Evolutionary conservation across 257 asterid species (phyloP).

Genomic region (Solanum commersonii): DNA sequence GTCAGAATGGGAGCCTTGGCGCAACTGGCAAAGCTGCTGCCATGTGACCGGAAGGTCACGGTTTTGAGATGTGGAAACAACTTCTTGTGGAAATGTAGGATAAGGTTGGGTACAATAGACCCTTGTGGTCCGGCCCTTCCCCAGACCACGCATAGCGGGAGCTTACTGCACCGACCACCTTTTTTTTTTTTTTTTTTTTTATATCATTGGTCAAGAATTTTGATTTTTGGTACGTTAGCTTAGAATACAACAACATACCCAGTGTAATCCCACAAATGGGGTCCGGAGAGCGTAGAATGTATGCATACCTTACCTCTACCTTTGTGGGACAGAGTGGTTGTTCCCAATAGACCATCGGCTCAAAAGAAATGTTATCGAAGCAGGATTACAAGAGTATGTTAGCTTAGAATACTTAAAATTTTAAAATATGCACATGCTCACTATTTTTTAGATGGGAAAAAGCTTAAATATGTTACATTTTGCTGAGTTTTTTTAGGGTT

Average conservation of each 20-base stretch:
- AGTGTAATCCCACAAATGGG: background rate
- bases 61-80: background rate
- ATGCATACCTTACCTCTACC: background rate
- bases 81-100: background rate
- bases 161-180: background rate
- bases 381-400: background rate
- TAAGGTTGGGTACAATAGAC: background rate
- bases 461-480: background rate
- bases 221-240: background rate
- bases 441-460: background rate
- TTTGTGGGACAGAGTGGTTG: background rate
- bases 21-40: background rate
- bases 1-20: background rate
- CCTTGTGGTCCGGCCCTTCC: background rate
- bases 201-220: background rate
- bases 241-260: background rate
- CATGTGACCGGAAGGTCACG: background rate
- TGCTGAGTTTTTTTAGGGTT: background rate
- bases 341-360: background rate
- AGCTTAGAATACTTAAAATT: background rate
- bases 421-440: background rate
- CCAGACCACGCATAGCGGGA: background rate
- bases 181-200: background rate
- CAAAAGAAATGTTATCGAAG: background rate
- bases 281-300: background rate